Evolutionary conservation across 306 rosid species (phyloP).

Genomic region (Lathyrus sativus): DNA sequence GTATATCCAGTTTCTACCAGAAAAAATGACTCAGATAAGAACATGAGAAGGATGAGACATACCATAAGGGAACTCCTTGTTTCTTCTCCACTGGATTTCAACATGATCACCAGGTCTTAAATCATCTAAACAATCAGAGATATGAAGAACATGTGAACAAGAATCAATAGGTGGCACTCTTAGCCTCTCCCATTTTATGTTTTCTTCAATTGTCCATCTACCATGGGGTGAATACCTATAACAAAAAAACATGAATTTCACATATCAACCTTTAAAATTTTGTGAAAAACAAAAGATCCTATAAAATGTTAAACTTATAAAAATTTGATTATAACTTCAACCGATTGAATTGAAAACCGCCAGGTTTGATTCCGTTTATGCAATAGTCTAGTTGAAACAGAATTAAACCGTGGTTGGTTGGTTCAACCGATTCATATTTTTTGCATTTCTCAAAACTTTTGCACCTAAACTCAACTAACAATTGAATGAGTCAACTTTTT

Average conservation of each 20-base stretch:
- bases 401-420: no score
- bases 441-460: no score
- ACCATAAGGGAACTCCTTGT: constrained; percentile 85
- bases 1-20: no score
- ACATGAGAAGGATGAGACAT: constrained; percentile 22
- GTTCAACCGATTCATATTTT: neutral
- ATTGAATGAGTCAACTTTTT: constrained; percentile 22
- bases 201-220: constrained; percentile 76
- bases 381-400: neutral
- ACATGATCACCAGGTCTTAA: constrained; percentile 83
- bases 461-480: constrained; percentile 8
- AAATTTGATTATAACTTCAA: neutral
- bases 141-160: constrained; percentile 66
- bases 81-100: constrained; percentile 97
- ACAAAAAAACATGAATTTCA: neutral
- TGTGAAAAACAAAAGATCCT: neutral
- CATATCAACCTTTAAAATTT: neutral
- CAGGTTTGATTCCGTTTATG: no score
- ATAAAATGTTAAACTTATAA: neutral
- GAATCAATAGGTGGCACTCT: constrained; percentile 74
- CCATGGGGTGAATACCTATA: constrained; percentile 81
- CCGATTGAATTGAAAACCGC: neutral
- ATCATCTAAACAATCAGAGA: constrained; percentile 67
- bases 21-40: no score
- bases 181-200: constrained; percentile 74